Conservation (phyloP, 2,329 filamentous ascomycete genomes). For the Daldinia sp. region DNA sequence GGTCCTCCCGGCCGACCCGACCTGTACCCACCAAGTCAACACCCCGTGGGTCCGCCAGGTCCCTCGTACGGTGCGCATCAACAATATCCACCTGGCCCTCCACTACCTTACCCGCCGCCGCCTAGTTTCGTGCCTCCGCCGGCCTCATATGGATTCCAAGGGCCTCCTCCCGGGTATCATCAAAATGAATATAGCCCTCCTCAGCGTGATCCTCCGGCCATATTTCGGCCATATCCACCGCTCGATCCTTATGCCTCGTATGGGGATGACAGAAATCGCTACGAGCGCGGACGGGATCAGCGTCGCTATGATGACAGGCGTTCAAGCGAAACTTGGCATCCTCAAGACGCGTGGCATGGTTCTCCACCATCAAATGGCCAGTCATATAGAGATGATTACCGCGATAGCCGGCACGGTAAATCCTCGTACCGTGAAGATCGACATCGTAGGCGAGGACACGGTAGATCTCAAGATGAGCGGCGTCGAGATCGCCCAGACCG, state of each 20-base stretch:
- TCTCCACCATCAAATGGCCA: constrained; percentile 14
- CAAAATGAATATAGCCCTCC: constrained; percentile 29
- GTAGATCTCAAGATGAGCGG: constrained; percentile 23
- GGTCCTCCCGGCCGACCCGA: constrained; percentile 19
- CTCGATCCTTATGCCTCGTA: constrained; percentile 25
- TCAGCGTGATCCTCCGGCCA: constrained; percentile 32
- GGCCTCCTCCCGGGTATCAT: constrained; percentile 28
- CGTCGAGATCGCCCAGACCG: constrained; percentile 33
- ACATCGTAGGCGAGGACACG: constrained; percentile 29
- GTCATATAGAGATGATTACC: constrained; percentile 25
- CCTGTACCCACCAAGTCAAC: constrained; percentile 24
- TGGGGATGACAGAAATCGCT: constrained; percentile 29
- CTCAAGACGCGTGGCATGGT: constrained; percentile 25
- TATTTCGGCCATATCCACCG: constrained; percentile 31
- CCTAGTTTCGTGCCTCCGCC: constrained; percentile 27
- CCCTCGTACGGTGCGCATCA: constrained; percentile 18
- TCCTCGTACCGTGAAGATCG: constrained; percentile 30
- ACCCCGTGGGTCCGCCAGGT: constrained; percentile 21
- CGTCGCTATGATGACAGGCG: constrained; percentile 28
- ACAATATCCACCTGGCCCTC: constrained; percentile 25
- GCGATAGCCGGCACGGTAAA: constrained; percentile 18
- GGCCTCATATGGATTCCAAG: constrained; percentile 26
- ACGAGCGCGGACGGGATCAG: constrained; percentile 28
- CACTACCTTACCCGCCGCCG: constrained; percentile 26
- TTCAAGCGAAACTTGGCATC: constrained; percentile 28